Evolutionary conservation across 2,329 filamentous ascomycete genomes (phyloP), one percentile per base, ranked within the genome.

Genomic region (Botryotinia globosa): DNA sequence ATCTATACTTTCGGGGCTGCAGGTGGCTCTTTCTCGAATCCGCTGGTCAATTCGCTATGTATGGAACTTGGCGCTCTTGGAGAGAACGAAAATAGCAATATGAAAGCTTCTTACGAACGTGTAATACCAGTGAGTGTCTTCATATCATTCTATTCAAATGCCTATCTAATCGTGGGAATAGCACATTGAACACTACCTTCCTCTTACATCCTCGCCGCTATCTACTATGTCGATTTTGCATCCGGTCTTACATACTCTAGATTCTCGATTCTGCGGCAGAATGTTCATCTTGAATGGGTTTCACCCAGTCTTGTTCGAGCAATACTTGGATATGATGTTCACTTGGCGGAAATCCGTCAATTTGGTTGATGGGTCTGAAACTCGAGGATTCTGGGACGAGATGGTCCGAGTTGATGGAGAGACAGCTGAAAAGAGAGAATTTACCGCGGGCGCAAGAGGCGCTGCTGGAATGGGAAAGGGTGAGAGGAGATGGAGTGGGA

Each of bases 21-120:
- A 0, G 90, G 92, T 1, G 92, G 92, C 77, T 91, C 94, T 80
- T 94, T 93, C 83, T 93, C 93, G 81, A 93, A 93, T 76, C 92
- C 92, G 0, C 85, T 87, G 74, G 48, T 72, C 25, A 70, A 64
- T 63, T 32, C 39, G 25, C 32, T 58, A 18, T 61, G 56, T 25
- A 68, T 61, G 45, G 51, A 65, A 20, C 32, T 48, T 25, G 51
- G 42, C 10, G 37, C 39, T 45, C 37, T 56, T 44, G 37, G 34
- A 29, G 54, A 65, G 16, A 66, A 42, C 10, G 69, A 61, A 5
- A 54, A 65, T 29, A 61, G 25, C n/a, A 42, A 37, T 5, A 61
- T 48, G 42, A 70, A 72, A 65, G 44, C 48, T 34, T 63, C 72
- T 32, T 64, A 44, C 29, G 71, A 73, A 45, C 65, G 73, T 42